Evolutionary conservation across 306 rosid genomes (phyloP).

Genomic region (Corylus americana): DNA sequence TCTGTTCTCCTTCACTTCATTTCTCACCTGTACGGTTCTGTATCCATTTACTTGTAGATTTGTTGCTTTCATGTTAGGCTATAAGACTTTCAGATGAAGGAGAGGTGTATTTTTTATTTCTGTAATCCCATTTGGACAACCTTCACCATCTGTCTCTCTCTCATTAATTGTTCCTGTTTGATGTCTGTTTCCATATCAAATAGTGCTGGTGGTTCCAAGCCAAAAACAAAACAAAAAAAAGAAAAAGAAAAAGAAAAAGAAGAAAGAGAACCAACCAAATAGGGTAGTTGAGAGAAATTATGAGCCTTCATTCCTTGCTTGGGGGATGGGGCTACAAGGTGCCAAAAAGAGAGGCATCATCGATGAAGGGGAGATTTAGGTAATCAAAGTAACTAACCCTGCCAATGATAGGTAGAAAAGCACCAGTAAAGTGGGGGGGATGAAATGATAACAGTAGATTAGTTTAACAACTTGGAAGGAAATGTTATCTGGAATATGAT

Average conservation of each 20-base stretch:
- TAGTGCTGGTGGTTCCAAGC: background rate
- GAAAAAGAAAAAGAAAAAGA: background rate
- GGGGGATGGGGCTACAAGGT: constrained; percentile 46
- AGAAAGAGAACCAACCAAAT: background rate
- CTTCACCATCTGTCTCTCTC: constrained; percentile 1
- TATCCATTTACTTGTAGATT: constrained; percentile 27
- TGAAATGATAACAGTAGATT: constrained; percentile 36
- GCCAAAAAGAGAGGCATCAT: constrained; percentile 45
- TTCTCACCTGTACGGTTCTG: constrained; percentile 34
- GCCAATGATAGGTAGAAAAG: constrained; percentile 43
- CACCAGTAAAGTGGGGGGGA: constrained; percentile 21
- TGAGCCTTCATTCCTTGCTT: constrained; percentile 37
- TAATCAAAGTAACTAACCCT: constrained; percentile 24
- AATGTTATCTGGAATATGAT: background rate
- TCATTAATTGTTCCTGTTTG: constrained; percentile 18
- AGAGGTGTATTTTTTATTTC: constrained; percentile 8
- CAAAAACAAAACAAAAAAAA: background rate
- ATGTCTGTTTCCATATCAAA: background rate
- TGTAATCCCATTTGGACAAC: constrained; percentile 10
- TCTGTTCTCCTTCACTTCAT: constrained; percentile 32
- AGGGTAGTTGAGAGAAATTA: constrained; percentile 29
- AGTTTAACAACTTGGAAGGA: constrained; percentile 4
- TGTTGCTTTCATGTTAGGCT: constrained; percentile 4
- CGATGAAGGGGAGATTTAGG: constrained; percentile 23
- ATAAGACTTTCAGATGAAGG: constrained; percentile 14